Base-by-base conservation (phyloP, 768 basidiomycete genomes). In the Leccinum disarticulatum region DNA sequence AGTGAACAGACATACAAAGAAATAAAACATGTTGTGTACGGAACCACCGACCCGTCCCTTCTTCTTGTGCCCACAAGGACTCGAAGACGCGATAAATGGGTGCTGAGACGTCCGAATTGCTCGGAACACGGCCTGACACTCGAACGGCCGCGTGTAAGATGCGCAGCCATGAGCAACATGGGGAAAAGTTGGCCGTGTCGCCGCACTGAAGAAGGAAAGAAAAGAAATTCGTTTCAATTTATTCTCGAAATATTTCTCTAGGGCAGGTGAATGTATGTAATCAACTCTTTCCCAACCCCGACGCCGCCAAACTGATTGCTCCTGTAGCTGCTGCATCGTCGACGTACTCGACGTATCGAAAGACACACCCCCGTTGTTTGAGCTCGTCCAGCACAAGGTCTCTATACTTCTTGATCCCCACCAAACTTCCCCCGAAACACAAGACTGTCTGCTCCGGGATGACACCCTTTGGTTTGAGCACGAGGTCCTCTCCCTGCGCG, bases 71-170 rank as follows among this genome's bases (percentile, higher is more conserved):
- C 59, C 53, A 65, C 0, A 64, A 70, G 74, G 56, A 58, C 50
- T 27, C 57, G 73, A 73, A 72, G 80, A 81, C 76, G 80, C 75
- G 83, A 86, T 70, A 80, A 43, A 67, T 76, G 88, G 89, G 90
- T 91, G 54, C 89, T 92, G 66, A 91, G 90, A 91, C 81, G 87
- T 87, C 85, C 88, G 74, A 61, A 64, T 88, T 77, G 60, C 64
- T 91, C 89, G 81, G 78, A 78, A 79, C 90, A 88, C 88, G 81
- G 80, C 87, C 80, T 90, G 90, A 92, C 90, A 90, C 90, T 92
- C 90, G 72, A 91, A 91, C 88, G 73, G 80, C 87, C 81, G 84
- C 87, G 79, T 88, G 70, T 68, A 76, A 3, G 65, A 64, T 73
- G 77, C 73, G 80, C 86, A 77, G 83, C 80, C 79, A 89, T 87